Base-by-base conservation (phyloP, 225 moss, liverwort and hornwort species). In the Physcomitrellopsis africana region DNA sequence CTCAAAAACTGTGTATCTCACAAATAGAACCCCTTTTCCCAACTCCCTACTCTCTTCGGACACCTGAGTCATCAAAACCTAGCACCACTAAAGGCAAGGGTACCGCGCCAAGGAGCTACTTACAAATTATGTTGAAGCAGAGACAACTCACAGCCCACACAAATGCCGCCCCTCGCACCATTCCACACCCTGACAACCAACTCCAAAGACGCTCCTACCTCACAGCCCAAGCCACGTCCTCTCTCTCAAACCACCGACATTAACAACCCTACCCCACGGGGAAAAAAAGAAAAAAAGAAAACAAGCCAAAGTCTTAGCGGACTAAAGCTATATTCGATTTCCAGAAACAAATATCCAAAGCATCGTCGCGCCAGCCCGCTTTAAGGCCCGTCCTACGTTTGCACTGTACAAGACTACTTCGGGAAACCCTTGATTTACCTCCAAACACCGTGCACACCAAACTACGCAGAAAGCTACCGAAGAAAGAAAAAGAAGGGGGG, bases 21-120 rank as follows among this genome's bases (percentile, higher is more conserved):
- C 13, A 54, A 23, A 8, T 7, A 22, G 1, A 56, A 29, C 8
- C 46, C 11, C 55, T 60, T 8, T 51, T 24, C n/a, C 11, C 32
- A 19, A 49, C 67, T 58, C 15, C 58, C 29, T 23, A 51, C 20
- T 16, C 52, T 19, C 65, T 51, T 29, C 27, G 43, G 3, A 27
- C 24, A 13, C 44, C 62, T 9, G 6, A 26, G 11, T 11, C 47
- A 12, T 59, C 26, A 61, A 55, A 47, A 66, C 65, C 66, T 66
- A 67, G 12, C 23, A 74, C n/a, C 54, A 16, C 1, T 6, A 49
- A 24, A 45, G 44, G 26, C 46, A 65, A 29, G 10, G 26, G 44
- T 17, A 10, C 45, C 74, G 17, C 51, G 51, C 41, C 45, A 45
- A 18, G 15, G 66, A 66, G 75, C 65, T 24, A 75, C 75, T 73